Base-by-base conservation (phyloP, 257 asterid species). In the Cynanchum wilfordii region DNA sequence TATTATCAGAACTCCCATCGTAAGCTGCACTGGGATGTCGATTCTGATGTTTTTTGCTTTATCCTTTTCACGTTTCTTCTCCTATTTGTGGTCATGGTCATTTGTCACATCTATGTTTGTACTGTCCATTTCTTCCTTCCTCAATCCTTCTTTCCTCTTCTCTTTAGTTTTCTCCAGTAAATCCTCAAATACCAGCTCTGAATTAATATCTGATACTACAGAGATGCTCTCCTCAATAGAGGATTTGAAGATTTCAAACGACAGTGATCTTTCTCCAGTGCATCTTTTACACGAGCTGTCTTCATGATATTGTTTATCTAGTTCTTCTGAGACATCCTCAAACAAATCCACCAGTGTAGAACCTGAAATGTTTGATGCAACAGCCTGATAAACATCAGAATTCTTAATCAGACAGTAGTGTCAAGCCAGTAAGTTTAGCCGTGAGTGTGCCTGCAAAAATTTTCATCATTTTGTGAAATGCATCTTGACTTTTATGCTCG, bases 401-500 rank as follows among this genome's bases (percentile, higher is more conserved):
- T 87, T 91, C 90, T 87, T 90, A 70, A 94, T 86, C 74, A 77
- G 92, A 79, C 93, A 91, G 82, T 94, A 94, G 79, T 91, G 79
- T 91, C 97, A 20, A 89, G 88, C 99, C 99, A 94, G 69, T 67
- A 74, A 74, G 97, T 89, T 86, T 94, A 17, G 98, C 99, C 25
- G 89, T 92, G 80, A 94, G 85, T 79, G 77, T 82, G 72, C 98
- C 98, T 60, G 78, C 85, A 82, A 92, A 85, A 72, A 90, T 83
- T 75, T 87, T 96, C 96, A 94, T 76, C 93, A 91, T 85, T 80
- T 76, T 81, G 79, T 97, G 97, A 80, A 88, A 94, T 36, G 90
- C 92, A 86, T 94, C 98, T 62, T 97, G 97, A 79, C 87, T 91
- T 83, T 87, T 88, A 68, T 98, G 98, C 80, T 94, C 99, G 68